These are phyloP conservation scores for Coccinonectria pachysandricola DNA, from an alignment of 2,329 filamentous ascomycete species.

Conservation along the genomic window DNA sequence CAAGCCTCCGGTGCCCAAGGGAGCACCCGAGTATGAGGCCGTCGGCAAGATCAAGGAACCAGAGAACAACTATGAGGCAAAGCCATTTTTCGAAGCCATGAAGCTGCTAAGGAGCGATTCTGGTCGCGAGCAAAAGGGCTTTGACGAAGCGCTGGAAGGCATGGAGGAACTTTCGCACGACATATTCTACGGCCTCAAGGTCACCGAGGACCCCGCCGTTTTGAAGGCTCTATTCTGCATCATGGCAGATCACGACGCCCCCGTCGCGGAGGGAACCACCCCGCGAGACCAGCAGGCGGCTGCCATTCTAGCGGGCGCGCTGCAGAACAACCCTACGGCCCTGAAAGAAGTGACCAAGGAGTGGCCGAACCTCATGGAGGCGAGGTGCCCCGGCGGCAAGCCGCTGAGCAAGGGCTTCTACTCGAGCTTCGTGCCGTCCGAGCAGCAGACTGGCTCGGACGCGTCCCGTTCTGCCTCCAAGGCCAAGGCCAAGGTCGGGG, in stretches of 20 bases:
- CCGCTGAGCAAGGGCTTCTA: constrained; percentile 31
- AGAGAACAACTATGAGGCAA: constrained; percentile 22
- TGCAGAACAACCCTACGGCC: constrained; percentile 57
- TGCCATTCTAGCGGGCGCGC: constrained; percentile 43
- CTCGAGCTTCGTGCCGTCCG: constrained; percentile 26
- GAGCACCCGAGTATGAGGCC: constrained; percentile 46
- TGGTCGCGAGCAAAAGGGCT: constrained; percentile 19
- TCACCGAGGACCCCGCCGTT: constrained; percentile 44
- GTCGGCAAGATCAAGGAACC: constrained; percentile 48
- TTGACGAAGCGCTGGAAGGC: constrained; percentile 42
- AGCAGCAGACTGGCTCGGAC: constrained; percentile 10
- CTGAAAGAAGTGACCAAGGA: constrained; percentile 38
- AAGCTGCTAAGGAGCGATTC: constrained; percentile 37
- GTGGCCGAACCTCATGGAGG: constrained; percentile 34
- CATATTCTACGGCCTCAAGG: constrained; percentile 58
- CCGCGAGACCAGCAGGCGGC: constrained; percentile 43
- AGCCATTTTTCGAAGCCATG: constrained; percentile 31
- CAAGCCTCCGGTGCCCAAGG: constrained; percentile 29
- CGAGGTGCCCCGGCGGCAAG: constrained; percentile 24
- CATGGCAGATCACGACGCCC: constrained; percentile 26
- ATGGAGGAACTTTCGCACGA: constrained; percentile 58
- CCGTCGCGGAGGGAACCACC: constrained; percentile 16
- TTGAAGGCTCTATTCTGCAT: constrained; percentile 48
- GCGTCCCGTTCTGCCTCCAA: constrained; percentile 16
- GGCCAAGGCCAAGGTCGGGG: constrained; percentile 33